A percentile compares a stretch with the other conserved stretches of the same genome.
These are phyloP conservation scores for Domatiomyces catenatus DNA, from an alignment of 2,329 filamentous ascomycete genomes.

Conservation along the genomic window DNA sequence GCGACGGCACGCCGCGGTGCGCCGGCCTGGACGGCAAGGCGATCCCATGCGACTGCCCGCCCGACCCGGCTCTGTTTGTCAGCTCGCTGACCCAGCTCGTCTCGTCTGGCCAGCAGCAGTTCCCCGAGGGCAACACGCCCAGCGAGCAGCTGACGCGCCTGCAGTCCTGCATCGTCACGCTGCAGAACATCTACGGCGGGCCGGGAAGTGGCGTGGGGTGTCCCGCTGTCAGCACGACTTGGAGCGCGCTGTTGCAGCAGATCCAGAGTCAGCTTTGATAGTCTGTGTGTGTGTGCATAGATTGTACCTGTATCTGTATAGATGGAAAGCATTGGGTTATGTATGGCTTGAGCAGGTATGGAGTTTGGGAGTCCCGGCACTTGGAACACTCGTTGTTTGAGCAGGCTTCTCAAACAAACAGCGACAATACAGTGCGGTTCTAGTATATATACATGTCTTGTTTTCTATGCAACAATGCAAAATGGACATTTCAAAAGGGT, in stretches of 20 bases:
- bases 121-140: constrained; percentile 6
- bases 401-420: background rate
- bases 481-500: no score
- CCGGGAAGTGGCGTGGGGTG: constrained; percentile 12
- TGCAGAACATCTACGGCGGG: constrained; percentile 13
- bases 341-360: no score
- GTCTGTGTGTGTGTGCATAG: background rate
- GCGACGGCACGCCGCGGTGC: constrained; percentile 12
- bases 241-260: constrained; percentile 7
- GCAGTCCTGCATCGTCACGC: constrained; percentile 9
- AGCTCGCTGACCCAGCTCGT: constrained; percentile 5
- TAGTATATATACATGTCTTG: background rate
- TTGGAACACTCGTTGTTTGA: background rate
- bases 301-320: background rate
- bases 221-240: constrained; percentile 11
- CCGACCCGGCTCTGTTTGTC: constrained; percentile 6
- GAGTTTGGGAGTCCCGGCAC: background rate
- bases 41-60: constrained; percentile 14
- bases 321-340: background rate
- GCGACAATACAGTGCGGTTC: background rate
- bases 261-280: constrained; percentile 1
- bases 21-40: constrained; percentile 6
- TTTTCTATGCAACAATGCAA: background rate
- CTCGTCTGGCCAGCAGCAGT: constrained; percentile 1
- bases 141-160: constrained; percentile 11